Evolutionary conservation across 2,329 filamentous ascomycete genomes (phyloP), one percentile per base, ranked within the genome.

Genomic region (Monosporascus sp.): DNA sequence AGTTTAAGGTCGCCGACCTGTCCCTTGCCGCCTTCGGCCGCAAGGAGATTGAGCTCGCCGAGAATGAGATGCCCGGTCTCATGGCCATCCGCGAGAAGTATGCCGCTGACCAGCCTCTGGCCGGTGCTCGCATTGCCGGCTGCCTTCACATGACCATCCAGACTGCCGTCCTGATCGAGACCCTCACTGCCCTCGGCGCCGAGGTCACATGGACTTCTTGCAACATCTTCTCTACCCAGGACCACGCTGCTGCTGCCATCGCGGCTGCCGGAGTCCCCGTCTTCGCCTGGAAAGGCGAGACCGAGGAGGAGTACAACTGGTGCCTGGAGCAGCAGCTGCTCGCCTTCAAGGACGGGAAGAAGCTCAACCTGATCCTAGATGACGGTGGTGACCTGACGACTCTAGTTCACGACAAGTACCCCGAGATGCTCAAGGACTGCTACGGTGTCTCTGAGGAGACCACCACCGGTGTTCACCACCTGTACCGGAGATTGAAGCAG

Each of bases 111-210:
- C 93, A 97, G 84, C 94, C 94, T 67, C 84, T 99, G 70, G 87
- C 87, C 73, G 92, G 93, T 74, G 90, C 92, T 74, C 88, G 93
- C 70, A 97, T 99, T 75, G 94, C 94, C 67, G 94, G 94, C 72
- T 97, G 94, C 79, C 82, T 97, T 74, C 92, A 97, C 87, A 97
- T 96, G 93, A 97, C 94, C 74, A 97, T 99, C 79, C 94, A 99
- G 83, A 99, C 94, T 62, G 94, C 94, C 67, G 94, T 99, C 71
- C 87, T 99, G 70, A 99, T 99, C 77, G 94, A 99, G 87, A 99
- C 94, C 63, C 87, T 99, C 72, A 89, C 83, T 69, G 81, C 87
- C 65, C 90, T 99, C 69, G 94, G 94, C 79, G 94, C 94, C 69
- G 94, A 97, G 85, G 89, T 97, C 68, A 99, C 94, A 72, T 97